Percentiles rank a stretch among this genome's conserved stretches.
Evolutionary conservation across 1,139 yeast species (phyloP).

Genomic region (Fermentozyma sake): DNA sequence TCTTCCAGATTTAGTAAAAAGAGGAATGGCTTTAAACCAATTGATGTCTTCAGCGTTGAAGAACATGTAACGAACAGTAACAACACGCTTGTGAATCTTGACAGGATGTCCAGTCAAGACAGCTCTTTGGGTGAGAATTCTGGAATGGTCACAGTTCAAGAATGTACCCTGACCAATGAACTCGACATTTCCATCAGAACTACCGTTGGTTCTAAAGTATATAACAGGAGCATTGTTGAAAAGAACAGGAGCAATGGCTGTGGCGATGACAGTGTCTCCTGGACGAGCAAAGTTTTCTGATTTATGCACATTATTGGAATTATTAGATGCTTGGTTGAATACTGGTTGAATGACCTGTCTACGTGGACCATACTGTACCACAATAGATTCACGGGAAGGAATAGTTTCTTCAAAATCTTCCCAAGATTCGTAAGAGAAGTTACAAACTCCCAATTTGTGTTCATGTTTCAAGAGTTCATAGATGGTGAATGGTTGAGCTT

Average conservation of each 20-base stretch:
- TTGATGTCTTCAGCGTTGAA: slow-evolving; percentile 86
- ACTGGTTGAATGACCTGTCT: slow-evolving; percentile 81
- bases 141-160: slow-evolving; percentile 77
- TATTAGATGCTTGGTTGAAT: slow-evolving; percentile 74
- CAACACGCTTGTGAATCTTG: slow-evolving; percentile 88
- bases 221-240: slow-evolving; percentile 82
- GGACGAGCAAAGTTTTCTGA: slow-evolving; percentile 80
- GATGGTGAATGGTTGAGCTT: slow-evolving; percentile 49
- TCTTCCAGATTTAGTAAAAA: slow-evolving; percentile 89
- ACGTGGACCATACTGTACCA: slow-evolving; percentile 92
- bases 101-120: slow-evolving; percentile 92
- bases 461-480: slow-evolving; percentile 82
- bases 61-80: slow-evolving; percentile 96
- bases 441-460: slow-evolving; percentile 77
- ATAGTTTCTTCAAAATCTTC: slow-evolving; percentile 84
- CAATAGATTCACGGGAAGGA: slow-evolving; percentile 70
- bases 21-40: slow-evolving; percentile 88
- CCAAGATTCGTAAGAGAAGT: slow-evolving; percentile 81
- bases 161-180: slow-evolving; percentile 88
- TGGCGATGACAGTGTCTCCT: slow-evolving; percentile 70
- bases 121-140: slow-evolving; percentile 83
- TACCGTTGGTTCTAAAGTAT: slow-evolving; percentile 48
- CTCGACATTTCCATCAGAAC: slow-evolving; percentile 48
- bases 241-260: slow-evolving; percentile 85
- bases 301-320: slow-evolving; percentile 82